Evolutionary conservation across 129 eudicot genomes (phyloP).

Genomic region (Chrysanthemum makinoi): DNA sequence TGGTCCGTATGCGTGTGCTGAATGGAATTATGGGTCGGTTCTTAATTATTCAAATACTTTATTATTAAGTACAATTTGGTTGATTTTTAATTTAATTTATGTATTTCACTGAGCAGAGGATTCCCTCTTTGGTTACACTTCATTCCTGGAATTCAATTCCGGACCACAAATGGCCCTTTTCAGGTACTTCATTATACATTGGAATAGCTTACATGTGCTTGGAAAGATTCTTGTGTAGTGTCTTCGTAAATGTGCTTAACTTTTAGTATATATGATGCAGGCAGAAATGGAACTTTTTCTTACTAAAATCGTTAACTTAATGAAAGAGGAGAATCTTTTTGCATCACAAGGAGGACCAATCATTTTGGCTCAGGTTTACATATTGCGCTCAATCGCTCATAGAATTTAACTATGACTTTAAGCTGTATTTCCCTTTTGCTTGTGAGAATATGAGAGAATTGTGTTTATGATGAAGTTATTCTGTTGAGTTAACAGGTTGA

Average conservation of each 20-base stretch:
- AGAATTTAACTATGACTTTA: constrained; percentile 2
- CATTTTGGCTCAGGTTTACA: constrained; percentile 63
- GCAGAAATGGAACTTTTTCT: constrained; percentile 70
- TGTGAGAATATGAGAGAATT: not conserved
- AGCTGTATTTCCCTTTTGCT: too few relatives aligned
- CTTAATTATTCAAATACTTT: not conserved
- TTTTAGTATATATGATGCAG: constrained; percentile 33
- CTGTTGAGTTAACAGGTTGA: constrained; percentile 51
- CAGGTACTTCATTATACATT: constrained; percentile 40
- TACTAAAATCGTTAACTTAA: constrained; percentile 58
- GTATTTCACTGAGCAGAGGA: constrained; percentile 47
- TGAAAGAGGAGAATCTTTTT: constrained; percentile 45
- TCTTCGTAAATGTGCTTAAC: not conserved
- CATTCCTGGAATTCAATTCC: constrained; percentile 78
- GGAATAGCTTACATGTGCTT: not conserved
- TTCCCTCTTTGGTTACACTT: constrained; percentile 84
- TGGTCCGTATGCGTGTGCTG: constrained; percentile 85
- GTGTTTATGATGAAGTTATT: not conserved
- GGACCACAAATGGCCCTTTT: constrained; percentile 60
- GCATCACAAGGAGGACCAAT: constrained; percentile 93
- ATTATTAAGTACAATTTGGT: not conserved
- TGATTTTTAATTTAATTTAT: constrained; percentile 8
- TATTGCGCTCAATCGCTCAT: not conserved
- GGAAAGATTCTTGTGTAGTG: not conserved
- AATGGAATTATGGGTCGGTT: constrained; percentile 79